Evolutionary conservation across 345 rosid species (phyloP).

Genomic region (Pelargonium nanum): DNA sequence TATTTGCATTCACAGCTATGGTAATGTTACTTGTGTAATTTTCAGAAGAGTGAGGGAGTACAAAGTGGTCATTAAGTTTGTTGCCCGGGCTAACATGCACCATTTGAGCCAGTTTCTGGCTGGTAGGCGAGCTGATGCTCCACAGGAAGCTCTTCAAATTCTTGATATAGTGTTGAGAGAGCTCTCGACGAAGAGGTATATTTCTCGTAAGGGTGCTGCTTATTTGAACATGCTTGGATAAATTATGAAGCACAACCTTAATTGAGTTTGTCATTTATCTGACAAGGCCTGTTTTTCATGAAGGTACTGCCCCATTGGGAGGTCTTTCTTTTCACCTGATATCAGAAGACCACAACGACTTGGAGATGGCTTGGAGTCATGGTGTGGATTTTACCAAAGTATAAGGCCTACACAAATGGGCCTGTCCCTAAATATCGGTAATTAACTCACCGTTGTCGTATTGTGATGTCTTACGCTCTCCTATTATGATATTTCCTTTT

Average conservation of each 20-base stretch:
- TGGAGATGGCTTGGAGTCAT: slow-evolving; percentile 94
- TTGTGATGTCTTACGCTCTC: neutral
- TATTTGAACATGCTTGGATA: neutral
- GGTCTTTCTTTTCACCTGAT: slow-evolving; percentile 90
- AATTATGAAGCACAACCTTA: neutral
- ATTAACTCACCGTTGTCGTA: neutral
- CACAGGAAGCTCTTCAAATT: slow-evolving; percentile 84
- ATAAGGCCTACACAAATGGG: slow-evolving; percentile 99
- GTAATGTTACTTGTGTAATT: slow-evolving; percentile 11
- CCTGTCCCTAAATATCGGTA: slow-evolving; percentile 88
- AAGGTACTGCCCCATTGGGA: slow-evolving; percentile 76
- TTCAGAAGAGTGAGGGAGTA: slow-evolving; percentile 73
- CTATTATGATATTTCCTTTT: slow-evolving; percentile 4
- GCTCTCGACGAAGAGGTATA: slow-evolving; percentile 65
- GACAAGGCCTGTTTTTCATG: slow-evolving; percentile 4
- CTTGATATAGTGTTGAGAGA: slow-evolving; percentile 89
- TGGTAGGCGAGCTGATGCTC: slow-evolving; percentile 85
- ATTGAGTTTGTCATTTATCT: neutral
- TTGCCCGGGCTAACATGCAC: slow-evolving; percentile 75
- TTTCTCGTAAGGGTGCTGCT: neutral
- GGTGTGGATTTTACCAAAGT: slow-evolving; percentile 98
- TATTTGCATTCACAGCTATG: neutral
- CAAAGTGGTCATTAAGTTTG: slow-evolving; percentile 76
- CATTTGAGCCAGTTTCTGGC: slow-evolving; percentile 81
- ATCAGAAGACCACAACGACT: slow-evolving; percentile 65